A percentile compares a stretch with the other conserved stretches of the same genome.
Conservation (phyloP, 83 land plant genomes). For the Picea abies region DNA sequence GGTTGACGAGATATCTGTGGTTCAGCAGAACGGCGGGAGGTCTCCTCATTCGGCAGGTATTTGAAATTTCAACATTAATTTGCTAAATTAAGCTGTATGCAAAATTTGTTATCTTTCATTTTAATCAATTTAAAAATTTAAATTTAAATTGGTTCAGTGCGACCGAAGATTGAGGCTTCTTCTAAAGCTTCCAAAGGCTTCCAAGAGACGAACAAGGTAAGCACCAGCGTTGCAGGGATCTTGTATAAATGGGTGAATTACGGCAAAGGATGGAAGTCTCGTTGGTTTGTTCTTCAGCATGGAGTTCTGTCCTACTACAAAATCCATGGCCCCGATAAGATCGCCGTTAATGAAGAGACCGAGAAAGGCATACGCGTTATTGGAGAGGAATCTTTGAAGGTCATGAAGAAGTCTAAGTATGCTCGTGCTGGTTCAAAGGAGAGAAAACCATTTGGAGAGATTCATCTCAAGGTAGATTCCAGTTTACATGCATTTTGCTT, state of each 20-base stretch:
- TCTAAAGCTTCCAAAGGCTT: constrained; percentile 11
- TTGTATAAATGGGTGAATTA: constrained; percentile 59
- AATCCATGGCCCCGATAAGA: constrained; percentile 57
- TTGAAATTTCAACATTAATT: not conserved
- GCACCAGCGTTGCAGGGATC: constrained; percentile 39
- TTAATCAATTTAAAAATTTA: too few species aligned
- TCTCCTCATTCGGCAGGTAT: constrained; percentile 11
- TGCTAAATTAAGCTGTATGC: not conserved
- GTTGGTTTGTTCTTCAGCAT: constrained; percentile 51
- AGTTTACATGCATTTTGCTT: not conserved
- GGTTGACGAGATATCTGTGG: constrained; percentile 1
- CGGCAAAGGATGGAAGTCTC: constrained; percentile 63
- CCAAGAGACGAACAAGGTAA: constrained; percentile 2
- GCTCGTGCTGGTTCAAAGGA: constrained; percentile 12
- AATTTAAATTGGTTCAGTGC: constrained; percentile 1
- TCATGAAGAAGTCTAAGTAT: constrained; percentile 26
- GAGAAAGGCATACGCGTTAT: constrained; percentile 45
- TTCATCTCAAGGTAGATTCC: constrained; percentile 44
- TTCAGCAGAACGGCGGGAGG: constrained; percentile 17
- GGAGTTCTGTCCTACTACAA: constrained; percentile 63
- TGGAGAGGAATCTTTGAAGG: constrained; percentile 46
- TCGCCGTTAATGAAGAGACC: constrained; percentile 34
- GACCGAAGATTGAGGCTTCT: constrained; percentile 18
- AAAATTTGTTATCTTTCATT: not conserved
- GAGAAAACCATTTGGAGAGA: constrained; percentile 37